Evolutionary conservation across 192 early-diverging fungal species (phyloP), one percentile per base, ranked within the genome.

Genomic region (Diversispora epigaea): DNA sequence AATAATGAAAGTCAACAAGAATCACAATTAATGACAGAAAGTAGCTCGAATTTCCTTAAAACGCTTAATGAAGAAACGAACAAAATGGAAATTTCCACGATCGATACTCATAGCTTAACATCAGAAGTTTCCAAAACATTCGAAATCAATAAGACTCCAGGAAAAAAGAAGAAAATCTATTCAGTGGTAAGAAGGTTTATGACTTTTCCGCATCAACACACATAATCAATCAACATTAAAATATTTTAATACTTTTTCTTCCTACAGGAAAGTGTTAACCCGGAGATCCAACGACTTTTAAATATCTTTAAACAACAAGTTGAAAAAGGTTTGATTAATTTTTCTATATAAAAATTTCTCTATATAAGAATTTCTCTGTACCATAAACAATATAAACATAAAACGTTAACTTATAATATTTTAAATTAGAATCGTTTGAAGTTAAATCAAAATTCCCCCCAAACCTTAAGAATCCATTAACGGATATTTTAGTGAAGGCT

Each of bases 381-480:
- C 32, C 19, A 46, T n/a, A 12, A 52, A 60, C 25, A 25, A 21
- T n/a, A 46, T n/a, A 12, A 52, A 60, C 25, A 10, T 60, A 64
- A 50, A 25, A 25, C n/a, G n/a, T 65, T 69, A 1, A 17, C n/a
- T 43, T 10, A 41, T 15, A 0, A 43, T 8, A 32, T 32, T 32
- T 32, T 32, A 32, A 32, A 32, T 32, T 32, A 82, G 86, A 87
- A 67, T 79, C 75, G 2, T 87, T 85, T 83, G 84, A 80, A 19
- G 72, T 80, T 39, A 87, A 87, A 47, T 68, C 84, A 0, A 80
- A 77, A 52, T 87, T 87, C 44, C 86, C 86, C 32, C 63, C 62
- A 15, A 78, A 67, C 10, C 76, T 87, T 56, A 81, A 80, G 49
- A 79, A 77, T 4, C 76, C 81, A 0, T 77, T 87, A 2, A 61